Evolutionary conservation across 2,329 filamentous ascomycete species (phyloP), one percentile per base, ranked within the genome.

Genomic region (Sphaceloma murrayae): DNA sequence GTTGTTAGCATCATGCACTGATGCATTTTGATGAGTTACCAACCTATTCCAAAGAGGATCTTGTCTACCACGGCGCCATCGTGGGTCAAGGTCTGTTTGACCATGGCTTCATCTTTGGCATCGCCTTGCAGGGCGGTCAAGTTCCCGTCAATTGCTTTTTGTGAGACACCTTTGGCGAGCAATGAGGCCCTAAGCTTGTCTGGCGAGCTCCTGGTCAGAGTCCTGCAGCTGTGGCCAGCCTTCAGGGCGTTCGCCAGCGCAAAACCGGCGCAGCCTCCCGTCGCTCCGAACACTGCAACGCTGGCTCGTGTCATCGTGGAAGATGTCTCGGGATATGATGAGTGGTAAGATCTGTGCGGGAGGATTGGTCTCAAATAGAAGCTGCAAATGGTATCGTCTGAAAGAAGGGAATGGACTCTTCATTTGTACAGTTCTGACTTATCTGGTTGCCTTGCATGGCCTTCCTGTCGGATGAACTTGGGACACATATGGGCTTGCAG

Each of bases 251-350:
- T 55, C 16, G 63, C 62, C 13, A 75, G 66, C 33, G 64, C 62
- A 19, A 63, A 53, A 34, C 65, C 59, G 26, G 64, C 62, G 49
- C 65, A 66, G 38, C 69, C 72, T 45, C 68, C 69, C 16, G 70
- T 74, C 17, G 70, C 68, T 34, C 72, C 72, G 49, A 74, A 66
- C 58, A 74, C 73, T 30, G 68, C 67, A 44, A 73, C n/a, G n/a
- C n/a, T 54, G 22, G 63, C 67, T 38, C 47, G 56, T 9, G 32
- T 46, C 22, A 40, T 49, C 26, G 27, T 36, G 18, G 14, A 18
- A 2, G n/a, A 2, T 22, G 6, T 24, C 16, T 3, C 7, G 17
- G 11, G 26, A 7, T 17, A 27, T 5, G 5, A 30, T 31, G 21
- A n/a, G 21, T 14, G 29, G 17, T 33, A 22, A 19, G 24, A 7